Percentiles rank a stretch among this genome's conserved stretches.
Conservation (phyloP, 1,284 basidiomycete genomes). For the Boletus calvinii region DNA sequence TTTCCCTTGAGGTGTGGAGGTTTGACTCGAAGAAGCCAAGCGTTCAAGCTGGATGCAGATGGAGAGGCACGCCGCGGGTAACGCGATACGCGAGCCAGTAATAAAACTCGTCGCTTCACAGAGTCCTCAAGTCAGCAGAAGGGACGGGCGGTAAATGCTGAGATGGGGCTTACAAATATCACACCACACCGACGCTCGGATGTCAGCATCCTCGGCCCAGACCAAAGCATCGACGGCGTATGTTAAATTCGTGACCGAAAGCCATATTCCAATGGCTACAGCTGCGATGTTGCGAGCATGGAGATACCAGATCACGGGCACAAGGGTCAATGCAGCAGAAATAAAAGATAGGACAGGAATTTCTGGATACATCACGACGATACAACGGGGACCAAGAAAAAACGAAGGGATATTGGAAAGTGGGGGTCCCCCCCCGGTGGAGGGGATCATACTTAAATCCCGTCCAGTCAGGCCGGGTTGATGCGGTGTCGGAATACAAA, state of each 20-base stretch:
- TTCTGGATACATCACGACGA: constrained; percentile 45
- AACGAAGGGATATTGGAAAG: constrained; percentile 15
- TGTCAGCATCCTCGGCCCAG: constrained; percentile 27
- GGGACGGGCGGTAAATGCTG: not conserved
- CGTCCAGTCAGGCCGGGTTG: not conserved
- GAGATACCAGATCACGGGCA: constrained; percentile 39
- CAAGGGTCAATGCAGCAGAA: constrained; percentile 41
- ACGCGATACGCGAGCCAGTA: constrained; percentile 42
- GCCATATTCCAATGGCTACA: constrained; percentile 41
- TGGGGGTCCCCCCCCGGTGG: not conserved
- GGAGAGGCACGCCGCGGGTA: constrained; percentile 56
- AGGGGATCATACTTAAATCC: constrained; percentile 21
- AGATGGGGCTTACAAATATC: constrained; percentile 35
- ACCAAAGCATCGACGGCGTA: constrained; percentile 34
- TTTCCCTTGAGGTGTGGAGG: constrained; percentile 27
- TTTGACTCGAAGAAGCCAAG: constrained; percentile 27
- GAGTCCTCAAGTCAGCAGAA: constrained; percentile 5
- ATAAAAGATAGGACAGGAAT: constrained; percentile 50
- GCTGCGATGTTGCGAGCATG: constrained; percentile 49
- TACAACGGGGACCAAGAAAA: constrained; percentile 8
- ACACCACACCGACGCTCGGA: constrained; percentile 34
- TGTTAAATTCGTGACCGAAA: constrained; percentile 30
- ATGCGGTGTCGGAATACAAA: constrained; percentile 20
- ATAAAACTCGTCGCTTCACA: constrained; percentile 48
- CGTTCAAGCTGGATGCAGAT: constrained; percentile 33